Base-by-base conservation (phyloP, 306 rosid species). In the Alnus glutinosa region DNA sequence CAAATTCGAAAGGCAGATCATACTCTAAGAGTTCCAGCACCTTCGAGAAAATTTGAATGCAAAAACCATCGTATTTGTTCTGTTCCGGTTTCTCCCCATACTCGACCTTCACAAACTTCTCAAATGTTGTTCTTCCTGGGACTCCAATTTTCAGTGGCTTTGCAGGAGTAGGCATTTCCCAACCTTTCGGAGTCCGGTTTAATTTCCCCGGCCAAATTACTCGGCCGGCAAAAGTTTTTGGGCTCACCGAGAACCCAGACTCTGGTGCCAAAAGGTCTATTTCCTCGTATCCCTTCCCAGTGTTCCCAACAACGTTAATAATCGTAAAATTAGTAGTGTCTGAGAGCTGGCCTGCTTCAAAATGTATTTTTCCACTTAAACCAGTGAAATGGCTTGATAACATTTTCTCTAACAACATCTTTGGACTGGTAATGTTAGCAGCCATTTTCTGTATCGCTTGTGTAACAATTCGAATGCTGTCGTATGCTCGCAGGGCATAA, bases 401-500 rank as follows among this genome's bases (percentile, higher is more conserved):
- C 48, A 86, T 77, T 57, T 71, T 81, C 15, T 62, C 32, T 61
- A 80, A 58, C 52, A 78, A 63, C 46, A 61, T 72, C n/a, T 63
- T 64, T 9, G 70, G 57, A 32, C 30, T 81, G 2, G 46, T 59
- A 5, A 12, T 75, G 55, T 47, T 73, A 19, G 46, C 55, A 18
- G 59, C 78, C 78, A 77, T 80, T 81, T 71, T 85, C 15, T 81
- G 73, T 55, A 84, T 55, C 61, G 96, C 92, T 62, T 84, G 84
- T 79, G 81, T 74, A 55, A 88, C 83, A 78, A 82, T 32, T 72
- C 70, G 48, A 84, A 90, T 74, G 86, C 87, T 85, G 76, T 93
- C 96, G 47, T 88, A 83, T 51, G 97, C 94, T 81, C 80, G 85
- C 47, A 93, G 70, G 67, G 94, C 93, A 49, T 88, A 83, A 75